Conservation (phyloP, 129 eudicot species). For the Apium graveolens region DNA sequence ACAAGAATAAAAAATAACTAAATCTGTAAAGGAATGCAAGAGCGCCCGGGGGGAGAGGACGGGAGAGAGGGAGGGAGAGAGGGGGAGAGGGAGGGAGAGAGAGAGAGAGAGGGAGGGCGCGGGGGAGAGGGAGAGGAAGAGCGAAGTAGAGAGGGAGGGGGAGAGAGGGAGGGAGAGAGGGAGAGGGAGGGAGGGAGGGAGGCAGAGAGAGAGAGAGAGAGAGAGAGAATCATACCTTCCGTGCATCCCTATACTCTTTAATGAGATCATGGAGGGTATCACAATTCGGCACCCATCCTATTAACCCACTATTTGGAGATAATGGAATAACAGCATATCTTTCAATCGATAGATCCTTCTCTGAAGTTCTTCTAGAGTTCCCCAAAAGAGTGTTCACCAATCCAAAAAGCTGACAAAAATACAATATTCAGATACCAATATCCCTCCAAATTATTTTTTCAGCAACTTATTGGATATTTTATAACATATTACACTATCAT, state of each 20-base stretch:
- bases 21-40: neutral
- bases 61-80: neutral
- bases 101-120: neutral
- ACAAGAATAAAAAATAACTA: conserved; percentile 5
- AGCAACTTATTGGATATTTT: neutral
- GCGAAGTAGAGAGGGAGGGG: too few species aligned
- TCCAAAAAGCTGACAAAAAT: conserved; percentile 73
- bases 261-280: conserved; percentile 97
- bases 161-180: neutral
- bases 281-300: conserved; percentile 96
- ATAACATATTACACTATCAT: neutral
- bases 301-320: conserved; percentile 92
- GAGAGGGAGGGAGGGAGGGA: neutral
- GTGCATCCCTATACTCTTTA: conserved; percentile 92
- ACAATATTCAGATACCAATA: neutral
- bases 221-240: conserved; percentile 41
- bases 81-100: neutral
- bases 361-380: conserved; percentile 83
- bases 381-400: conserved; percentile 89
- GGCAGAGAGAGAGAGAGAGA: neutral
- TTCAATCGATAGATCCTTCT: conserved; percentile 85
- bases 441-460: neutral
- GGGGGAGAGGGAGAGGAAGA: neutral
- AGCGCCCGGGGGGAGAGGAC: neutral
- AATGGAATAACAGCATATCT: conserved; percentile 87